phyloP scores from a whole-genome alignment of 108 stramenopile species.

The Cyclotella kingstonii region DNA sequence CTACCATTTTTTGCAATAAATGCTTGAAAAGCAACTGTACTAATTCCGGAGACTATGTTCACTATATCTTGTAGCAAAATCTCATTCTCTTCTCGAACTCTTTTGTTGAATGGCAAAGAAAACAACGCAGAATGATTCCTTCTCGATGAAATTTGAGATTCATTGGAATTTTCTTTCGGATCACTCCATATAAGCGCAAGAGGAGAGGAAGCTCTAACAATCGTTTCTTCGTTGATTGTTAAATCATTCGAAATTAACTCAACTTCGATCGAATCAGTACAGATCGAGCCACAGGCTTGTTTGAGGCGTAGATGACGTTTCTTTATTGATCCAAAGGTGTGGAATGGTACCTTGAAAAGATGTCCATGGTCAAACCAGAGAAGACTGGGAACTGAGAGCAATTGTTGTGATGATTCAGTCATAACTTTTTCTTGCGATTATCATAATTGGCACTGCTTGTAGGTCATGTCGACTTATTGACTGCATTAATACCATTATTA shows the following conservation, averaged over 20 bases:
- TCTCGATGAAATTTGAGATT: conserved; percentile 2
- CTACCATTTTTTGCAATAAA: conserved; percentile 22
- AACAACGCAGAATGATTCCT: conserved; percentile 6
- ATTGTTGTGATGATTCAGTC: background rate
- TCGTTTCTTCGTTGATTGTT: background rate
- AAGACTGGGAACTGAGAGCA: conserved; percentile 10
- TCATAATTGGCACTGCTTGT: too few relatives aligned
- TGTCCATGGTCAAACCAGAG: conserved; percentile 15
- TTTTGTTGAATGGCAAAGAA: conserved; percentile 4
- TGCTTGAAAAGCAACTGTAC: conserved; percentile 26
- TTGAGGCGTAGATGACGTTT: conserved; percentile 24
- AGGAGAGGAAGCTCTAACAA: conserved; percentile 21
- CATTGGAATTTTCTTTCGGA: conserved; percentile 1
- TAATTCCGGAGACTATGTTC: conserved; percentile 4
- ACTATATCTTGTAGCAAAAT: conserved; percentile 16
- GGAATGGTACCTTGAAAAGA: conserved; percentile 29
- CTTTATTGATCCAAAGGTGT: conserved; percentile 27
- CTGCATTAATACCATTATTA: too few relatives aligned
- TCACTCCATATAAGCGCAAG: conserved; percentile 29
- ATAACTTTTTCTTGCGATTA: background rate
- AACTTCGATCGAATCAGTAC: conserved; percentile 20
- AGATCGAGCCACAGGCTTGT: conserved; percentile 2
- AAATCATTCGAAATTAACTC: background rate
- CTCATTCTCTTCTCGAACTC: conserved; percentile 11
- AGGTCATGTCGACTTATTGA: too few relatives aligned